Evolutionary conservation across 2,329 filamentous ascomycete genomes (phyloP).

Genomic region (Aspergillus fructus): DNA sequence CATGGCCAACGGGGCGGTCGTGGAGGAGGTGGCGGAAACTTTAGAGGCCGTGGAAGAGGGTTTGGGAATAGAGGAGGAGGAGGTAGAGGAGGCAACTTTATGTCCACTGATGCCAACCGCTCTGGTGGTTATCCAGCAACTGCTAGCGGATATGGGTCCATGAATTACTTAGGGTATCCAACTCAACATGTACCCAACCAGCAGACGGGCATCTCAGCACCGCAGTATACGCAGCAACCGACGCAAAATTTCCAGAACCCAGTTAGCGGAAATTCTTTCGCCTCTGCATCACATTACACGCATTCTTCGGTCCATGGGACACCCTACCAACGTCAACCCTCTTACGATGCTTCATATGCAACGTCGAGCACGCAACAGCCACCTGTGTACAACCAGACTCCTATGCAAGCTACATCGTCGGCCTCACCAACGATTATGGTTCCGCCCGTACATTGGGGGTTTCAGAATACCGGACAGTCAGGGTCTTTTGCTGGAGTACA

Average conservation of each 20-base stretch:
- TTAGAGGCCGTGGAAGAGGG: slow-evolving; percentile 36
- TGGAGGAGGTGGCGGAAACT: slow-evolving; percentile 25
- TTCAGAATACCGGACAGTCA: slow-evolving; percentile 49
- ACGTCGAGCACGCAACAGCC: slow-evolving; percentile 23
- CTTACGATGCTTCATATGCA: slow-evolving; percentile 28
- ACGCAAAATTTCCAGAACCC: slow-evolving; percentile 23
- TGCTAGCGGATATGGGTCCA: slow-evolving; percentile 27
- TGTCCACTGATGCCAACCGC: slow-evolving; percentile 22
- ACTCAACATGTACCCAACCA: slow-evolving; percentile 25
- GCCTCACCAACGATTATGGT: slow-evolving; percentile 50
- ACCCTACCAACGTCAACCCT: slow-evolving; percentile 27
- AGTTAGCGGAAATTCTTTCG: slow-evolving; percentile 20
- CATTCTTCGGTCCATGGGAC: slow-evolving; percentile 23
- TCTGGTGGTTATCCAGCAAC: slow-evolving; percentile 22
- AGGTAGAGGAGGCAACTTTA: slow-evolving; percentile 28
- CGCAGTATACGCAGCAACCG: slow-evolving; percentile 27
- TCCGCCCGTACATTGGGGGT: slow-evolving; percentile 56
- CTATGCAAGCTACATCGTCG: slow-evolving; percentile 21
- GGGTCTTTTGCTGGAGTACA: slow-evolving; percentile 45
- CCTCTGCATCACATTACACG: slow-evolving; percentile 26
- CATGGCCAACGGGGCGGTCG: slow-evolving; percentile 29
- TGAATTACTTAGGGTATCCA: slow-evolving; percentile 32
- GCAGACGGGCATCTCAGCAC: slow-evolving; percentile 23
- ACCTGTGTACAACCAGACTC: slow-evolving; percentile 20
- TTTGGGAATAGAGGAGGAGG: slow-evolving; percentile 31